Percentiles rank a stretch among this genome's conserved stretches.
phyloP scores from a whole-genome alignment of 768 basidiomycete species.

The Tricholoma hemisulphureum region DNA sequence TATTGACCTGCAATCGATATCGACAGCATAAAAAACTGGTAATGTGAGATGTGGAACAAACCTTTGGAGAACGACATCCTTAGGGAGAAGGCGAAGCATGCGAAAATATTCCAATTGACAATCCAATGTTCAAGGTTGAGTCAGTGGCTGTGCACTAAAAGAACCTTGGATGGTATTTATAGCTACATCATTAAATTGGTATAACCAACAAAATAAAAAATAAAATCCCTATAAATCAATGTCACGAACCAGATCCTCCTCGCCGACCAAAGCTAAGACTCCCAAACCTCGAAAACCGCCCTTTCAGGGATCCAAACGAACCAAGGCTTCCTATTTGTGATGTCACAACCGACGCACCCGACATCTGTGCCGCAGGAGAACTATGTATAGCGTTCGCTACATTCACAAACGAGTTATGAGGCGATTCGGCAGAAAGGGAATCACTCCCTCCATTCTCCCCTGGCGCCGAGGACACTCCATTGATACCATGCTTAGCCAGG shows the following conservation, averaged over 20 bases:
- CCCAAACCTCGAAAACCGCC: slow-evolving; percentile 74
- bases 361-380: slow-evolving; percentile 38
- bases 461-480: slow-evolving; percentile 76
- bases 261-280: slow-evolving; percentile 69
- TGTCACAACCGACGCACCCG: slow-evolving; percentile 58
- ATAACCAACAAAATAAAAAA: no score
- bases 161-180: no score
- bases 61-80: slow-evolving; percentile 11
- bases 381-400: slow-evolving; percentile 53
- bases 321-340: slow-evolving; percentile 64
- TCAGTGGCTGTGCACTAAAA: neutral
- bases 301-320: slow-evolving; percentile 63
- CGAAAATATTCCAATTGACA: neutral
- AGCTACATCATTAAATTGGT: no score
- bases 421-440: slow-evolving; percentile 63
- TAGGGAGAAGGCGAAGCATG: slow-evolving; percentile 19
- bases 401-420: slow-evolving; percentile 74
- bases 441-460: slow-evolving; percentile 60
- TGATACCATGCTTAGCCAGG: slow-evolving; percentile 79
- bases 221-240: no score
- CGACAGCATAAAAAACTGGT: neutral
- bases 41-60: no score
- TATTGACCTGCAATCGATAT: neutral
- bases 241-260: slow-evolving; percentile 15
- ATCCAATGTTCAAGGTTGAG: neutral